phyloP scores from a whole-genome alignment of 495 filamentous ascomycete species.

The Neurospora sublineolata region DNA sequence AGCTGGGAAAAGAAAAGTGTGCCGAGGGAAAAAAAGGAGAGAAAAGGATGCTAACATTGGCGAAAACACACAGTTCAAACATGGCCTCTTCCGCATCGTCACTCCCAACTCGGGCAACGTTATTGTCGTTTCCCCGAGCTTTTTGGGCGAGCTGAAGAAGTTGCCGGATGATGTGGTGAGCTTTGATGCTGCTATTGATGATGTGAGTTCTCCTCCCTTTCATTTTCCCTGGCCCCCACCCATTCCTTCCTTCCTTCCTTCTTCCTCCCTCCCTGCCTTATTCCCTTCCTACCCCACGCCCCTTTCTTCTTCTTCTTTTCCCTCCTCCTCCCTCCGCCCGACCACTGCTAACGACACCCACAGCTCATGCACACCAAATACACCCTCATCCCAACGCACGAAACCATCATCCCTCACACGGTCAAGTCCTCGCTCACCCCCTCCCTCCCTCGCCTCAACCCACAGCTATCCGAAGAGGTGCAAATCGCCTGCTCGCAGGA shows the following conservation, averaged over 20 bases:
- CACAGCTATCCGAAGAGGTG: slow-evolving; percentile 17
- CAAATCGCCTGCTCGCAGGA: slow-evolving; percentile 11
- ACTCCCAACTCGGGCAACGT: slow-evolving; percentile 15
- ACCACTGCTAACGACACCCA: slow-evolving; percentile 34
- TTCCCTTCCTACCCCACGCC: too few species aligned
- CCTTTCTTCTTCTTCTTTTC: neutral
- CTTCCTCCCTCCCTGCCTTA: neutral
- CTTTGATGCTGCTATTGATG: slow-evolving; percentile 20
- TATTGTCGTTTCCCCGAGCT: slow-evolving; percentile 24
- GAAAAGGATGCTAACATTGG: neutral
- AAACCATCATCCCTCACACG: slow-evolving; percentile 10
- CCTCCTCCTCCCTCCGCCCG: neutral
- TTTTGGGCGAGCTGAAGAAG: slow-evolving; percentile 23
- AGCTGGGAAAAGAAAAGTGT: neutral
- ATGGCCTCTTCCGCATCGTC: slow-evolving; percentile 22
- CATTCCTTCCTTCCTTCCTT: neutral
- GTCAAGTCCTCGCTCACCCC: slow-evolving; percentile 20
- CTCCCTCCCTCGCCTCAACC: slow-evolving; percentile 14
- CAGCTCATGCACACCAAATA: slow-evolving; percentile 18
- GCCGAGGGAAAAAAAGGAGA: neutral
- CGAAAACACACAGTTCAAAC: slow-evolving; percentile 16
- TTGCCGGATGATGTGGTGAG: slow-evolving; percentile 28
- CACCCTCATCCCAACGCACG: slow-evolving; percentile 9
- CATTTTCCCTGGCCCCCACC: neutral
- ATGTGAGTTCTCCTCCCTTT: slow-evolving; percentile 5